phyloP scores from a whole-genome alignment of 306 rosid genomes.

The Quercus agrifolia region DNA sequence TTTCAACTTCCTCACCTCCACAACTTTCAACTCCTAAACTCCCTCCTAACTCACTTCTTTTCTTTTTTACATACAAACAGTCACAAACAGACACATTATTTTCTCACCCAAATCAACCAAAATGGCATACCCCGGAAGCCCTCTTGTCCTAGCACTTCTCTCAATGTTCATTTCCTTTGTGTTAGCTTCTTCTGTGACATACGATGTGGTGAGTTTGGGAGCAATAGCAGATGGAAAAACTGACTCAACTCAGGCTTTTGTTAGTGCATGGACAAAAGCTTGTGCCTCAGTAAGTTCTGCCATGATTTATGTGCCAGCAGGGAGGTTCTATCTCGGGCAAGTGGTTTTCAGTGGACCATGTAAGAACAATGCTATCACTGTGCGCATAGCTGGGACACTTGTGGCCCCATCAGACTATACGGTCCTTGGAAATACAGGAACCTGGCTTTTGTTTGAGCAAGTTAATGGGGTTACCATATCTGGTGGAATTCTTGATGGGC shows the following conservation, averaged over 20 bases:
- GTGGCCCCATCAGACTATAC: conserved; percentile 42
- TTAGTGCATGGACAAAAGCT: conserved; percentile 38
- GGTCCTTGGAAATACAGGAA: conserved; percentile 30
- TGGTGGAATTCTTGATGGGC: conserved; percentile 47
- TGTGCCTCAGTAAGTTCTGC: conserved; percentile 34
- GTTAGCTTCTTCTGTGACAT: neutral
- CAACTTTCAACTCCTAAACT: neutral
- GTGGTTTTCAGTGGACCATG: conserved; percentile 44
- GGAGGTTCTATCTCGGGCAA: conserved; percentile 33
- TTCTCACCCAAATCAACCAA: neutral
- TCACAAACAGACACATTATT: neutral
- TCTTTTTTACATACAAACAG: neutral
- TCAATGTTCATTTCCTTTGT: conserved; percentile 4
- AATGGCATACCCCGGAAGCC: conserved; percentile 10
- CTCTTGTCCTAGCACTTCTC: neutral
- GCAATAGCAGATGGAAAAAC: conserved; percentile 31
- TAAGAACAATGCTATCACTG: conserved; percentile 24
- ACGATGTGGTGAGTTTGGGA: conserved; percentile 31
- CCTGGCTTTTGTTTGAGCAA: conserved; percentile 36
- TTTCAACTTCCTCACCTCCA: conserved; percentile 11
- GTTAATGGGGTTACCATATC: conserved; percentile 39
- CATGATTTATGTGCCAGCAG: conserved; percentile 37
- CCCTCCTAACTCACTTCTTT: neutral
- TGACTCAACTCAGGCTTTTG: conserved; percentile 35
- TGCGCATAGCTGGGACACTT: conserved; percentile 40